These are phyloP conservation scores for Botryococcus braunii DNA, from an alignment of 163 green algal species.

Conservation along the genomic window DNA sequence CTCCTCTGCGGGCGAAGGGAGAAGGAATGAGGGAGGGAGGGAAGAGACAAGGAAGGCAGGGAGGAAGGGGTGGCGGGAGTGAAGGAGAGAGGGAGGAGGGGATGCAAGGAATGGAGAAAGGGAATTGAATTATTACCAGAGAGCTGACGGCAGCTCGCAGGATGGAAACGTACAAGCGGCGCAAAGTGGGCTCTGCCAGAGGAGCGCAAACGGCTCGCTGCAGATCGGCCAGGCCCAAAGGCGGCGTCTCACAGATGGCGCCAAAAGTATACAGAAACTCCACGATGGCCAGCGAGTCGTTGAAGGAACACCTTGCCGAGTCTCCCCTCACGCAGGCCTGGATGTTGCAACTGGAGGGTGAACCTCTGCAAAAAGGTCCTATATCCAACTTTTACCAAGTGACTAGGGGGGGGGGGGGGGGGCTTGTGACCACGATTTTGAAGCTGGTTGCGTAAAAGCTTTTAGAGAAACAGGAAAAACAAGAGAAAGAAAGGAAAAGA, in stretches of 20 bases:
- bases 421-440: no score
- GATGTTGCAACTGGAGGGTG: no score
- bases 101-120: no score
- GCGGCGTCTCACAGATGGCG: slow-evolving; percentile 16
- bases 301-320: slow-evolving; percentile 5
- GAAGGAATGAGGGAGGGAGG: not conserved
- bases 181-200: slow-evolving; percentile 23
- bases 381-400: no score
- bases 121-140: no score
- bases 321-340: not conserved
- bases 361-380: no score
- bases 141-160: no score
- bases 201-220: slow-evolving; percentile 21
- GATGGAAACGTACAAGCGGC: slow-evolving; percentile 23
- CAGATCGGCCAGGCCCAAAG: slow-evolving; percentile 16
- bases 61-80: not conserved
- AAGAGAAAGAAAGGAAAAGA: no score
- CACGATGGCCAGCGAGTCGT: slow-evolving; percentile 27
- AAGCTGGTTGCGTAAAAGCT: no score
- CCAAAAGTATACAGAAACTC: slow-evolving; percentile 48
- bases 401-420: no score
- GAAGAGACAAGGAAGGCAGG: not conserved
- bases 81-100: slow-evolving; percentile 39
- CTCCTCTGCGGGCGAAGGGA: not conserved
- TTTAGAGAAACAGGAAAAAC: no score